Evolutionary conservation across 305 asterid genomes (phyloP), one percentile per base, ranked within the genome.

Genomic region (Rubia balearica): DNA sequence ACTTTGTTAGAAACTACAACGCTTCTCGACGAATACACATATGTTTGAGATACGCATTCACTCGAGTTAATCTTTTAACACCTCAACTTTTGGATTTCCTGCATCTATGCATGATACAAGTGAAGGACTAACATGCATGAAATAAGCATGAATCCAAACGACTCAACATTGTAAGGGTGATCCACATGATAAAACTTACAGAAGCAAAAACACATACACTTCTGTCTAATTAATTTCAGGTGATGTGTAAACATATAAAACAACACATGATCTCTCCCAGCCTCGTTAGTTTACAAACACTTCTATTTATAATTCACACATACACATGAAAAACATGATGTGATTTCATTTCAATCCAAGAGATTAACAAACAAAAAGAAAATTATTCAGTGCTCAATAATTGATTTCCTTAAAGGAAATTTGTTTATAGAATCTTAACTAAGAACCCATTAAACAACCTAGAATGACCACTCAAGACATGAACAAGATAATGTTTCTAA

Each of bases 31-130:
- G 27, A 24, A 24, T 24, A 1, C 27, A 24, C 27, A n/a, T 49
- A 66, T 6, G 87, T 84, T 81, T 87, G 90, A 57, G 97, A 91
- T 41, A 83, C 76, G 38, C 91, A 87, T 70, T 88, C 93, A 17
- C 96, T 87, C 8, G 97, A 89, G 77, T 85, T 87, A 64, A 83
- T 79, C 10, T 89, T 88, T 36, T 87, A 24, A 24, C 27, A 24
- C 27, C 27, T 24, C 27, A 24, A 24, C 27, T 24, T 24, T 24
- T 1, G 56, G 55, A 16, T 48, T 7, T 13, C 56, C n/a, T 16
- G 51, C 27, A 7, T 27, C 63, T 67, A 27, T 57, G 72, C 46
- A 67, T 38, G 10, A 57, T 51, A 8, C 42, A 57, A 4, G 9
- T 41, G 49, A 46, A 68, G 51, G 38, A 45, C 1, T 5, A 19